These are phyloP conservation scores for Starmera caribaea DNA, from an alignment of 805 yeast genomes.

Conservation along the genomic window DNA sequence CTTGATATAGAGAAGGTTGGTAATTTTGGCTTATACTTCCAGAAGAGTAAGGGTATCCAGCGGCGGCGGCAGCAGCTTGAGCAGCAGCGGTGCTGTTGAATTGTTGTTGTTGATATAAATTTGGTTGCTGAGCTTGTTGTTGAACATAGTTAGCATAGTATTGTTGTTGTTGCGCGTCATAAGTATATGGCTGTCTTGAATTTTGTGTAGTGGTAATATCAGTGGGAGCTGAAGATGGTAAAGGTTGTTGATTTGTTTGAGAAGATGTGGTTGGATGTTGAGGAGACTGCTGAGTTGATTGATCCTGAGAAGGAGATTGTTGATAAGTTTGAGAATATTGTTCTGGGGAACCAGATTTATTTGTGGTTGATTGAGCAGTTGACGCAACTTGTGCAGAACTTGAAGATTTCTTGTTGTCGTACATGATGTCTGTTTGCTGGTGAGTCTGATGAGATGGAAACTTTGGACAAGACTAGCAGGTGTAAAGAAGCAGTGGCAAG, in stretches of 20 bases:
- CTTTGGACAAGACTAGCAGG: too few relatives aligned
- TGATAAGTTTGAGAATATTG: neutral
- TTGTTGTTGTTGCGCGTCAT: neutral
- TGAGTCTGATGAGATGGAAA: too few relatives aligned
- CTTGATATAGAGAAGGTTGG: neutral
- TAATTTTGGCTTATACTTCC: neutral
- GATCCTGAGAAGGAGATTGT: neutral
- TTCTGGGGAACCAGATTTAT: neutral
- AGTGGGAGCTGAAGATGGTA: neutral
- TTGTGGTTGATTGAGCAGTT: neutral
- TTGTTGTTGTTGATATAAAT: conserved; percentile 4
- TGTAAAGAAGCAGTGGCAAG: too few relatives aligned
- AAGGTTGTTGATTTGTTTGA: too few relatives aligned
- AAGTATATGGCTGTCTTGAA: neutral
- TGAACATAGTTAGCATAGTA: neutral
- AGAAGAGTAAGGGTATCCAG: neutral
- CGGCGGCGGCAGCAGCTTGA: conserved; percentile 6
- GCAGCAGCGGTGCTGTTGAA: conserved; percentile 4
- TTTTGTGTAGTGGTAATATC: neutral
- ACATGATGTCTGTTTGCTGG: too few relatives aligned
- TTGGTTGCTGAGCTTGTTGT: conserved; percentile 5
- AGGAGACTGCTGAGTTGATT: too few relatives aligned
- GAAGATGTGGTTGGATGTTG: too few relatives aligned
- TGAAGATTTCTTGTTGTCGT: neutral
- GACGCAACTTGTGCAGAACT: neutral